These are phyloP conservation scores for Cynanchum wilfordii DNA, from an alignment of 257 asterid genomes.

Conservation along the genomic window DNA sequence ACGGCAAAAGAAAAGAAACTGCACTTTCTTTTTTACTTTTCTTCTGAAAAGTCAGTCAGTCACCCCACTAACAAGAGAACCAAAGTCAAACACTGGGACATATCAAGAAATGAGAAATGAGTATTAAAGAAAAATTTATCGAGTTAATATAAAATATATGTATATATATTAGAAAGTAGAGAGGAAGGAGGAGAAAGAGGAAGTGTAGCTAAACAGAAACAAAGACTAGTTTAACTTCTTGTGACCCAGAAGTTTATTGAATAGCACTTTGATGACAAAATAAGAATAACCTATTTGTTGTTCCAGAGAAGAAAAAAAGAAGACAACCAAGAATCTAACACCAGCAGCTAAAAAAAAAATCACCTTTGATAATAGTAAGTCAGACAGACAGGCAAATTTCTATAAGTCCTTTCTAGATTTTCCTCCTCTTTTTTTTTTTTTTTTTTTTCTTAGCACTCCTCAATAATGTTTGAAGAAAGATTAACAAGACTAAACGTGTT, in stretches of 20 bases:
- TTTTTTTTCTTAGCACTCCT: background rate
- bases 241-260: conserved; percentile 26
- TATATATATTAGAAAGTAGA: too few species aligned
- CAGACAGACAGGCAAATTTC: background rate
- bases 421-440: background rate
- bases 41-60: too few species aligned
- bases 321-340: background rate
- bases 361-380: conserved; percentile 18
- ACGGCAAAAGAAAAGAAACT: background rate
- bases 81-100: too few species aligned
- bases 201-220: too few species aligned
- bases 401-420: conserved; percentile 1
- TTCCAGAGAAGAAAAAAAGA: conserved; percentile 8
- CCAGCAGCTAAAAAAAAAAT: background rate
- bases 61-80: too few species aligned
- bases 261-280: conserved; percentile 18
- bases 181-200: too few species aligned
- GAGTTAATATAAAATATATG: too few species aligned
- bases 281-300: conserved; percentile 18
- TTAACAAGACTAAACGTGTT: conserved; percentile 7
- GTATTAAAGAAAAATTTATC: too few species aligned
- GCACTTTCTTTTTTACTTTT: background rate
- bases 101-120: too few species aligned
- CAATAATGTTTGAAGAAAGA: conserved; percentile 18
- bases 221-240: too few species aligned